Base-by-base conservation (phyloP, 768 basidiomycete species). In the Boletus subparvulus region DNA sequence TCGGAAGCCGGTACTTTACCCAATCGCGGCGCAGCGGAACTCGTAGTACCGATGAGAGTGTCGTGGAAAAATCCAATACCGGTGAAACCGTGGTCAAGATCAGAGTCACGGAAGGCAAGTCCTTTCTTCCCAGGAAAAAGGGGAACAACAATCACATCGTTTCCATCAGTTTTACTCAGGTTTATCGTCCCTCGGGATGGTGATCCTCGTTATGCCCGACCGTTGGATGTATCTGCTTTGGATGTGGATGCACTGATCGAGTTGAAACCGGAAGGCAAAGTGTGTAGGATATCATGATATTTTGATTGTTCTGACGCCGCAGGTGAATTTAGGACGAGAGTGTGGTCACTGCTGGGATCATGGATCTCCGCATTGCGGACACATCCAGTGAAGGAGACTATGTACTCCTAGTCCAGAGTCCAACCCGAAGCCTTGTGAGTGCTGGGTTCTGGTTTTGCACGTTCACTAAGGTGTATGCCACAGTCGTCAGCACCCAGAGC, bases 1-100 rank as follows among this genome's bases (percentile, higher is more conserved):
- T 93, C 53, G 92, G 90, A 37, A 92, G 91, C 63, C 82, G 85
- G 35, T 94, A 85, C 72, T 91, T 92, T 58, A 74, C 79, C 0
- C 81, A 78, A 59, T 54, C 67, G 41, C 69, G 65, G 49, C 71
- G 66, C 33, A 59, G 58, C 37, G 67, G 63, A 19, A 83, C 83
- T n/a, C 72, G 74, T 12, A 74, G 74, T 45, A 73, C 72, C 7
- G 78, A 74, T 49, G 78, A 75, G 39, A 80, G 75, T 58, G 57
- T 69, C 28, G 73, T 67, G 51, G 66, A 64, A 42, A 65, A 67
- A 42, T 48, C 66, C 14, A 58, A 47, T 50, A 59, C 59, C 11
- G 75, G 75, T 41, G 80, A 82, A 66, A 78, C 72, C 2, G 74
- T 81, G 7, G 62, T 87, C 10, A 87, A 84, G 64, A 43, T 85